Base-by-base conservation (phyloP, 495 filamentous ascomycete species). In the Penicillium soppii region DNA sequence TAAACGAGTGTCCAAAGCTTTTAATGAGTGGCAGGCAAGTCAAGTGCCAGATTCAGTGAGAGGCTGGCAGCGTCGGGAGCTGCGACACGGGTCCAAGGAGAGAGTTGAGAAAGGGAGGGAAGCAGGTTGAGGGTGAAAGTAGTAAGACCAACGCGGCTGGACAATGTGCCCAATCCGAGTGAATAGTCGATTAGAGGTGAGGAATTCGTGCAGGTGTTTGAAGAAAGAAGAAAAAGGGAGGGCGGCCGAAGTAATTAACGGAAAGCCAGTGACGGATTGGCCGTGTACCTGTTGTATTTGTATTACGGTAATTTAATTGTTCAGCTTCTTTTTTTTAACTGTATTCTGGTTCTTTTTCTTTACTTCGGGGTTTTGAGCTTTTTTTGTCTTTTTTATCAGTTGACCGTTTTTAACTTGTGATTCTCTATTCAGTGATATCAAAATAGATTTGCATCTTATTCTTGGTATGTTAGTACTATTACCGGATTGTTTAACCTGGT, bases 61-160 rank as follows among this genome's bases (percentile, higher is more conserved):
- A 65, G 66, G 58, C 58, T 58, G 66, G 66, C 49, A 61, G 65
- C 63, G 66, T 68, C 66, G 66, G 57, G 63, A 60, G 63, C 66
- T 41, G 66, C 66, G 66, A 69, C 66, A 67, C 66, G 54, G 61
- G 60, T 47, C 41, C 57, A 59, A 38, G 29, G 25, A 38, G 35
- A 42, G 41, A 32, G 33, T 21, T 20, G 29, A 44, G 19, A 39
- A 51, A 9, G 45, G 39, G n/a, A 27, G 35, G 49, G 43, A 20
- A 38, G 57, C 30, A 32, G 37, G 47, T 36, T 21, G 33, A 23
- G 9, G 20, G 26, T 15, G 30, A 33, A 7, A 55, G 35, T 43
- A 46, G 42, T 30, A 48, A 32, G 41, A 56, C 45, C 49, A 59
- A 56, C 56, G 56, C 62, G 62, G 62, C 62, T 62, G 62, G 59